Base-by-base conservation (phyloP, 306 rosid genomes). In the Cucurbita maxima region DNA sequence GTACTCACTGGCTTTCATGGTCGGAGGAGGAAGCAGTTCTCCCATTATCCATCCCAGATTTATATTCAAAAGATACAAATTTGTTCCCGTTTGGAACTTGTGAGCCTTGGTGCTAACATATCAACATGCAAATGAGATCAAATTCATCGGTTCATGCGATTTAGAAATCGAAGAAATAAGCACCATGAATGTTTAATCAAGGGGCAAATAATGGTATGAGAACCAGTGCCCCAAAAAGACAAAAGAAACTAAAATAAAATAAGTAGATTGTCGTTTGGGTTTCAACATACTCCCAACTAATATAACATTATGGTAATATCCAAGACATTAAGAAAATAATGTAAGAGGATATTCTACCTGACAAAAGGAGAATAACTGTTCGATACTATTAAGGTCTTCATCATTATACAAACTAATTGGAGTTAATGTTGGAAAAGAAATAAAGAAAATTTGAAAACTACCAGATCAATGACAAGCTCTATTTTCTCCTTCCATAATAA, bases 21-120 rank as follows among this genome's bases (percentile, higher is more conserved):
- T 94, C 99, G 1, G 99, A 91, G 48, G 99, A 94, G 85, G 99
- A 94, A 80, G 90, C 90, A 48, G 94, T 87, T 84, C 92, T 89
- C 81, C 96, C 99, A 84, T 85, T 89, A 82, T 94, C 97, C 99
- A 94, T 94, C 69, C 97, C 99, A 70, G 99, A 89, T 84, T 94
- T 94, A 81, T 89, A 94, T 81, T 94, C 99, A 77, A 94, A 94
- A 82, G 96, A 91, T 78, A 91, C 81, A 84, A 87, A 94, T 76
- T 88, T 91, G 87, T 91, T 94, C 57, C 99, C 99, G 76, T 91
- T 94, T 75, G 92, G 60, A 78, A 84, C 81, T 70, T 85, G 97
- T 44, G 96, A 85, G 75, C 99, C 97, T 81, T 94, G 99, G 86
- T 94, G 99, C 99, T 94, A 91, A 85, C 38, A 78, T 50, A 76